Percentiles rank a stretch among this genome's conserved stretches.
These are phyloP conservation scores for Ophiostoma quercus DNA, from an alignment of 2,329 filamentous ascomycete species.

Conservation along the genomic window DNA sequence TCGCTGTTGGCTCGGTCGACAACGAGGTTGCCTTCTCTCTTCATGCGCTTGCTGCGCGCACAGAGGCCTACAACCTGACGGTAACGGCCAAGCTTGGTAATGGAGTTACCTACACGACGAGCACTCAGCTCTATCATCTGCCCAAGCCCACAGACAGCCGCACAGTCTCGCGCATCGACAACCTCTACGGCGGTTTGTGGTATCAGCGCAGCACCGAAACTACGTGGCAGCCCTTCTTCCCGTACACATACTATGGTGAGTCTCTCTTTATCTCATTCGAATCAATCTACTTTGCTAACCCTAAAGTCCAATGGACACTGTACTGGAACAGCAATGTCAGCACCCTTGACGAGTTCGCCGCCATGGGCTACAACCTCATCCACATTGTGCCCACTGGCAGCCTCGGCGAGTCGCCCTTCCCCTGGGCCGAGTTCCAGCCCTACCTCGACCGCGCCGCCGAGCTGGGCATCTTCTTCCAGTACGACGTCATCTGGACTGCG, in stretches of 20 bases:
- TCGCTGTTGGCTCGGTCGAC: background rate
- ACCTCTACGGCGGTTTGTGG: constrained; percentile 7
- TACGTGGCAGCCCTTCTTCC: constrained; percentile 1
- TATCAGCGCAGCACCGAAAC: constrained; percentile 2
- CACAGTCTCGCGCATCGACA: constrained; percentile 13
- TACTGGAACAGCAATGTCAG: constrained; percentile 13
- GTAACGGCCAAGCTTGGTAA: constrained; percentile 2
- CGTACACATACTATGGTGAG: constrained; percentile 6
- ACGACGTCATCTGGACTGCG: constrained; percentile 3
- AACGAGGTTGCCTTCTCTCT: constrained; percentile 11
- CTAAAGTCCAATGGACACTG: constrained; percentile 4
- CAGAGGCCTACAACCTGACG: background rate
- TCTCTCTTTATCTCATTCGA: background rate
- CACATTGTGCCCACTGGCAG: constrained; percentile 13
- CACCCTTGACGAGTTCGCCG: constrained; percentile 9
- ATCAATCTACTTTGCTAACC: background rate
- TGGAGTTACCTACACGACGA: background rate
- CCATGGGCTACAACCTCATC: constrained; percentile 12
- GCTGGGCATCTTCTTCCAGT: constrained; percentile 4
- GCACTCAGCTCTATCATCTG: background rate
- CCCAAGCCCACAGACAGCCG: background rate
- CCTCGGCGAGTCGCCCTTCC: constrained; percentile 9
- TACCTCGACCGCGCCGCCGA: constrained; percentile 10
- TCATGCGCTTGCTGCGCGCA: background rate
- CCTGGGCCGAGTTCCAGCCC: constrained; percentile 10